phyloP scores from a whole-genome alignment of 345 rosid genomes.

The Reutealis trisperma region DNA sequence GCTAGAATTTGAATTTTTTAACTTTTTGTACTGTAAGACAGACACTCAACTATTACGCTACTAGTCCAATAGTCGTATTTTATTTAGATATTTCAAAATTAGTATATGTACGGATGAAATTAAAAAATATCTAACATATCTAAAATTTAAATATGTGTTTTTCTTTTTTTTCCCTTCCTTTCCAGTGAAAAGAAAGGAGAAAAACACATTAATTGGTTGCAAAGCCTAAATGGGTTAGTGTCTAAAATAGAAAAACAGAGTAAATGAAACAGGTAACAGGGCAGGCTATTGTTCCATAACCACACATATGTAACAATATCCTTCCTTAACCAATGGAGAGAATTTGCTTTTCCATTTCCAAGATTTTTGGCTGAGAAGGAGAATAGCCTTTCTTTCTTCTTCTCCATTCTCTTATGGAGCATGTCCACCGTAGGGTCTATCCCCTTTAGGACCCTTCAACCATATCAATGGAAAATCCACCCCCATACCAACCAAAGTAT shows the following conservation, averaged over 20 bases:
- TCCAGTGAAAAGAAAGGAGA: background rate
- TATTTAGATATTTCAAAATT: background rate
- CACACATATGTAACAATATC: constrained; percentile 36
- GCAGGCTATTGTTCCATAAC: constrained; percentile 16
- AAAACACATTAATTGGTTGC: background rate
- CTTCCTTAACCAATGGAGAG: constrained; percentile 38
- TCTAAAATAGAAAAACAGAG: constrained; percentile 7
- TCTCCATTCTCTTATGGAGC: constrained; percentile 26
- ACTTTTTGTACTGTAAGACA: too few relatives aligned
- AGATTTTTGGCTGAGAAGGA: constrained; percentile 15
- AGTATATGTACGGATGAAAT: background rate
- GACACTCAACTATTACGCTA: too few relatives aligned
- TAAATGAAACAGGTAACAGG: too few relatives aligned
- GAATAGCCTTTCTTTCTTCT: constrained; percentile 15
- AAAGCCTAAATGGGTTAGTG: background rate
- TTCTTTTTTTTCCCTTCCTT: too few relatives aligned
- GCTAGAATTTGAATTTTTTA: too few relatives aligned
- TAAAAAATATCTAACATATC: background rate
- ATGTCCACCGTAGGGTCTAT: constrained; percentile 31
- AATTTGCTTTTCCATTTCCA: constrained; percentile 16
- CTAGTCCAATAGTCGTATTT: too few relatives aligned
- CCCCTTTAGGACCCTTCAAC: constrained; percentile 21
- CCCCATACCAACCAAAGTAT: constrained; percentile 38
- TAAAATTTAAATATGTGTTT: background rate
- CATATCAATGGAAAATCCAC: constrained; percentile 24